These are phyloP conservation scores for Cryphonectria radicalis DNA, from an alignment of 2,329 filamentous ascomycete species.

Conservation along the genomic window DNA sequence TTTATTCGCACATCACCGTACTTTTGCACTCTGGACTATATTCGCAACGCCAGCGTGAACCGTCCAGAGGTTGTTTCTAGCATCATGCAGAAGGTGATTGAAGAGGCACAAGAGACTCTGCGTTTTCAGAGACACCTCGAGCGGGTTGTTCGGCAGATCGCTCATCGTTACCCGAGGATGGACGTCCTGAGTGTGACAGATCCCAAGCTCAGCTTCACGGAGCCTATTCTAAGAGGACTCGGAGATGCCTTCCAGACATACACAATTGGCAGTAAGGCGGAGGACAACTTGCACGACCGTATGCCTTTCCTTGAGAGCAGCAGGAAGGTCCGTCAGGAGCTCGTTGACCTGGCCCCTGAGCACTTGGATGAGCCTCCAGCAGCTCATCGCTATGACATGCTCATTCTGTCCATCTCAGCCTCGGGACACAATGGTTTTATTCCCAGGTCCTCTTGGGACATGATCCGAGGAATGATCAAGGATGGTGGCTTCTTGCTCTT, in stretches of 20 bases:
- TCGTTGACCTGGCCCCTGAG: conserved; percentile 33
- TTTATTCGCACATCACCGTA: conserved; percentile 42
- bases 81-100: conserved; percentile 34
- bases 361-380: conserved; percentile 26
- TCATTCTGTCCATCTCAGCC: conserved; percentile 34
- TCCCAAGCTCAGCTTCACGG: conserved; percentile 36
- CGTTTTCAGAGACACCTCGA: conserved; percentile 41
- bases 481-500: conserved; percentile 40
- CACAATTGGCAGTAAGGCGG: conserved; percentile 33
- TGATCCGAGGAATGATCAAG: conserved; percentile 33
- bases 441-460: conserved; percentile 25
- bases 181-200: conserved; percentile 44
- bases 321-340: conserved; percentile 30
- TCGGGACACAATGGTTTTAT: conserved; percentile 25
- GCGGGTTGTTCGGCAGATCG: conserved; percentile 42
- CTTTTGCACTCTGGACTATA: conserved; percentile 36
- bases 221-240: conserved; percentile 39
- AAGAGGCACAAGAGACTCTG: conserved; percentile 39
- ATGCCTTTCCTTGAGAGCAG: conserved; percentile 17
- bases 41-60: conserved; percentile 35
- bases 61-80: conserved; percentile 35
- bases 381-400: conserved; percentile 35
- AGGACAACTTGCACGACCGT: conserved; percentile 31
- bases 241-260: conserved; percentile 39
- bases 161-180: conserved; percentile 46